phyloP scores from a whole-genome alignment of 2,329 filamentous ascomycete species.

The Fusarium sp. region DNA sequence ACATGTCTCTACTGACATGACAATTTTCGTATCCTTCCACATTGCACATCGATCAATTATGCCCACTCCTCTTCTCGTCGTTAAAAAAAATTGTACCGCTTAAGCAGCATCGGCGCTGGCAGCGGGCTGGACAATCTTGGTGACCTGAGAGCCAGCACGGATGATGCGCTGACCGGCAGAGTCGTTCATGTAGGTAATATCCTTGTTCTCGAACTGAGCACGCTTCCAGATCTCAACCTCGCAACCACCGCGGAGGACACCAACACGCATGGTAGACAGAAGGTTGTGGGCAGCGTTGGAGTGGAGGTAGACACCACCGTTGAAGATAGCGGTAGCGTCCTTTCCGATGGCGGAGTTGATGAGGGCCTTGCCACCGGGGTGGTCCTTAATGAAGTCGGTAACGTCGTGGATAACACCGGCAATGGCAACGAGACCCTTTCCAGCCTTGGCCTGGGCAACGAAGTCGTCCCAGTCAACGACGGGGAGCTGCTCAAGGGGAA shows the following conservation, averaged over 20 bases:
- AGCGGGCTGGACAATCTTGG: slow-evolving; percentile 81
- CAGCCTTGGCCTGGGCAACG: slow-evolving; percentile 77
- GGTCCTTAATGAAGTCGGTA: slow-evolving; percentile 84
- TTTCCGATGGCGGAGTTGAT: slow-evolving; percentile 86
- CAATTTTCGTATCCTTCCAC: slow-evolving; percentile 3
- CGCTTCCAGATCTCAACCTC: slow-evolving; percentile 96
- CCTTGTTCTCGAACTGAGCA: slow-evolving; percentile 84
- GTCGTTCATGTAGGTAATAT: slow-evolving; percentile 82
- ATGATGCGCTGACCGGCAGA: slow-evolving; percentile 83
- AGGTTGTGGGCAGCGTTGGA: slow-evolving; percentile 91
- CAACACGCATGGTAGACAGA: slow-evolving; percentile 86
- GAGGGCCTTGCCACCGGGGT: slow-evolving; percentile 90
- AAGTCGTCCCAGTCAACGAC: slow-evolving; percentile 91
- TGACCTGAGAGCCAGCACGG: slow-evolving; percentile 86
- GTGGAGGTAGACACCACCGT: slow-evolving; percentile 89
- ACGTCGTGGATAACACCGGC: slow-evolving; percentile 90
- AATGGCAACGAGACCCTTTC: slow-evolving; percentile 79
- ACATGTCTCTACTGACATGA: slow-evolving; percentile 26
- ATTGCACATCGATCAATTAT: slow-evolving; percentile 33
- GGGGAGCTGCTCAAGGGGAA: slow-evolving; percentile 84
- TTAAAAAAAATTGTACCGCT: slow-evolving; percentile 28
- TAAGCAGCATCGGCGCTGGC: slow-evolving; percentile 86
- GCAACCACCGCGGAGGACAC: slow-evolving; percentile 85
- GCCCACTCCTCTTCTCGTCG: slow-evolving; percentile 27
- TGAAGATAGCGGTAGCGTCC: slow-evolving; percentile 91